phyloP scores from a whole-genome alignment of 2,329 filamentous ascomycete species.

The Tolypocladium sp. region DNA sequence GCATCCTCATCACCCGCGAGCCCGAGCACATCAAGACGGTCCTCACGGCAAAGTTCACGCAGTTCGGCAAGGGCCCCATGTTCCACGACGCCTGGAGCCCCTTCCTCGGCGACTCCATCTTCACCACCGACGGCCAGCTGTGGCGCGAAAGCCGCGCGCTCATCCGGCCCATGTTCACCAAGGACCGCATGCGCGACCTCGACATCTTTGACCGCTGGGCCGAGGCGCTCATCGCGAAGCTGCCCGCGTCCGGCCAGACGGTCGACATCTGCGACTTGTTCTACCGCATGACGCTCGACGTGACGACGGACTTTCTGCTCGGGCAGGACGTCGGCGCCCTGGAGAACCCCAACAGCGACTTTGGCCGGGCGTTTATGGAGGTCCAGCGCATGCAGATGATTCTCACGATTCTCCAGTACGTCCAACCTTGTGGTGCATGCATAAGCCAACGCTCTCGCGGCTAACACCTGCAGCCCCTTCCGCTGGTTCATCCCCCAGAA shows the following conservation, averaged over 20 bases:
- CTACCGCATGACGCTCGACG: conserved; percentile 75
- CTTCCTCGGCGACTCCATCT: conserved; percentile 68
- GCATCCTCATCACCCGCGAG: conserved; percentile 69
- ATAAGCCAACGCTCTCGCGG: background rate
- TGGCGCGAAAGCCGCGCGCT: conserved; percentile 76
- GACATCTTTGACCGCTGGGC: conserved; percentile 57
- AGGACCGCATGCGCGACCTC: conserved; percentile 73
- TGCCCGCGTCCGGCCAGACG: conserved; percentile 36
- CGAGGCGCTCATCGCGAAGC: conserved; percentile 5
- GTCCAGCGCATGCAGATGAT: conserved; percentile 61
- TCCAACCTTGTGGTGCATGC: background rate
- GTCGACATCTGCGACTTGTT: conserved; percentile 69
- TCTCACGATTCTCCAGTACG: conserved; percentile 10
- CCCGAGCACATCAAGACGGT: conserved; percentile 88
- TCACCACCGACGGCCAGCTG: conserved; percentile 66
- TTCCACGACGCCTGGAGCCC: conserved; percentile 70
- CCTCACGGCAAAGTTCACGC: conserved; percentile 73
- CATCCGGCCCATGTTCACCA: conserved; percentile 78
- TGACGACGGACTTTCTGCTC: conserved; percentile 77
- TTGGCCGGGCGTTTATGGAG: conserved; percentile 74
- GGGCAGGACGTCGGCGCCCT: conserved; percentile 31
- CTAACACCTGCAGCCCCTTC: conserved; percentile 53
- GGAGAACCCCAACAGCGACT: conserved; percentile 49
- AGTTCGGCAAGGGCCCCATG: conserved; percentile 71
- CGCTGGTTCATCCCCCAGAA: conserved; percentile 52